A percentile compares a stretch with the other conserved stretches of the same genome.
phyloP scores from a whole-genome alignment of 2,329 filamentous ascomycete species.

The Arthroderma sp. region DNA sequence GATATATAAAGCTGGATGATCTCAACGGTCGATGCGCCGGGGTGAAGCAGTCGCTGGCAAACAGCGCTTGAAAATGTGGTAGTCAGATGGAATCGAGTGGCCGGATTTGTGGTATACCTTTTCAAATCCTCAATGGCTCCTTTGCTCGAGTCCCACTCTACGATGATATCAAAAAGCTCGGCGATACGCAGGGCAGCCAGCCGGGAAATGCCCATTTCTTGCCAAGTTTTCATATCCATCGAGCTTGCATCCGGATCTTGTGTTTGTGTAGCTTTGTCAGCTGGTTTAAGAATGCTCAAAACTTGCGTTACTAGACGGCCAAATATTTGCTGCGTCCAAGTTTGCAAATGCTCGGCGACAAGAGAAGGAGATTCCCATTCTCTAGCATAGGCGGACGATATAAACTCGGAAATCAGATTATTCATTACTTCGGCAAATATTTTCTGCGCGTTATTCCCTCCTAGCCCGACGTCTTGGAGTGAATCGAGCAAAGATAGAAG shows the following conservation, averaged over 20 bases:
- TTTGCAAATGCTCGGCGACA: slow-evolving; percentile 36
- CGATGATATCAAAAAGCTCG: slow-evolving; percentile 49
- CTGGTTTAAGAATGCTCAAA: slow-evolving; percentile 27
- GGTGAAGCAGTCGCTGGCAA: slow-evolving; percentile 44
- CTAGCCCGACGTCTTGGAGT: slow-evolving; percentile 42
- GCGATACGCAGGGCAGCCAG: slow-evolving; percentile 43
- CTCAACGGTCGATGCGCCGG: slow-evolving; percentile 51
- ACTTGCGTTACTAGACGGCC: slow-evolving; percentile 39
- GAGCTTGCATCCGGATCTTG: slow-evolving; percentile 23
- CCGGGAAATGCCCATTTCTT: slow-evolving; percentile 41
- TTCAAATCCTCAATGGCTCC: slow-evolving; percentile 50
- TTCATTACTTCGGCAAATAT: slow-evolving; percentile 48
- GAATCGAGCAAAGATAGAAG: slow-evolving; percentile 30
- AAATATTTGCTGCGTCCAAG: slow-evolving; percentile 45
- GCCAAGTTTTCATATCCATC: slow-evolving; percentile 39
- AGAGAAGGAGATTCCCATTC: slow-evolving; percentile 42
- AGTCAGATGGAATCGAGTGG: slow-evolving; percentile 43
- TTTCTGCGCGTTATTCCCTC: slow-evolving; percentile 41
- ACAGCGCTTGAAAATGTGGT: slow-evolving; percentile 41
- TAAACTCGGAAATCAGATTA: slow-evolving; percentile 42
- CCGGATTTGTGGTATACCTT: slow-evolving; percentile 40
- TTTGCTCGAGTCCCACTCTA: slow-evolving; percentile 45
- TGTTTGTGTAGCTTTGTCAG: slow-evolving; percentile 13
- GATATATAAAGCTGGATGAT: slow-evolving; percentile 57
- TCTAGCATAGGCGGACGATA: slow-evolving; percentile 43